Conservation (phyloP, 2,329 filamentous ascomycete species). For the Rhynchosporium graminicola region DNA sequence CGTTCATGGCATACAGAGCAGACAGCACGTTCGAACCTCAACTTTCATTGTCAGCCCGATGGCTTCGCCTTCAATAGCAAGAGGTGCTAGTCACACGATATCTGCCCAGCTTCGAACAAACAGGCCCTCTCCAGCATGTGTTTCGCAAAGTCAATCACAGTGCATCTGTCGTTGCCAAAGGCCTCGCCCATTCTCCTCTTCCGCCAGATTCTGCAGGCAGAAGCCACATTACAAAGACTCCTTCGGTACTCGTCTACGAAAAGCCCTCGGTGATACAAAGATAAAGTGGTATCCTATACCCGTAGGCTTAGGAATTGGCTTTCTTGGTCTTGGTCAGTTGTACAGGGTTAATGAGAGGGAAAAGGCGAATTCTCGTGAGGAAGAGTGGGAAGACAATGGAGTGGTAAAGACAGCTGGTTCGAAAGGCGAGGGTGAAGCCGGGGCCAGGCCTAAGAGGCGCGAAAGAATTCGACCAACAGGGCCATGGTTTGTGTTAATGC, state of each 20-base stretch:
- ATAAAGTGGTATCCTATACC: constrained; percentile 74
- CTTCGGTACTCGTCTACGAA: constrained; percentile 49
- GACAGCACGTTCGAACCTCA: neutral
- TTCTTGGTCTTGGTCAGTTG: constrained; percentile 65
- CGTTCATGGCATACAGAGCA: constrained; percentile 3
- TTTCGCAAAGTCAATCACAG: constrained; percentile 23
- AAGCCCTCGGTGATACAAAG: constrained; percentile 62
- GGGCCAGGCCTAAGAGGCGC: constrained; percentile 48
- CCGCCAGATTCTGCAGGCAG: constrained; percentile 30
- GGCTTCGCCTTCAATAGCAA: constrained; percentile 24
- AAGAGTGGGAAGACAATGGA: constrained; percentile 43
- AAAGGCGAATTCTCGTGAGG: constrained; percentile 43
- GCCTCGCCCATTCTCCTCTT: constrained; percentile 36
- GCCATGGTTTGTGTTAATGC: constrained; percentile 53
- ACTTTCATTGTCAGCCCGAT: constrained; percentile 8
- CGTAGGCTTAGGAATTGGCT: constrained; percentile 65
- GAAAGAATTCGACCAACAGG: constrained; percentile 65
- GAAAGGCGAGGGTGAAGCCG: constrained; percentile 45
- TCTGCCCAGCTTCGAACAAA: constrained; percentile 16
- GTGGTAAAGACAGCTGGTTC: constrained; percentile 28
- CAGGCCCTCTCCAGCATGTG: constrained; percentile 17
- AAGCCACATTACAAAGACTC: constrained; percentile 37
- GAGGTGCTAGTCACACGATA: constrained; percentile 23
- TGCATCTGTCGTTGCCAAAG: constrained; percentile 29
- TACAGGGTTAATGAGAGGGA: constrained; percentile 59